Evolutionary conservation across 306 rosid species (phyloP), one percentile per base, ranked within the genome.

Genomic region (Sindora glabra): DNA sequence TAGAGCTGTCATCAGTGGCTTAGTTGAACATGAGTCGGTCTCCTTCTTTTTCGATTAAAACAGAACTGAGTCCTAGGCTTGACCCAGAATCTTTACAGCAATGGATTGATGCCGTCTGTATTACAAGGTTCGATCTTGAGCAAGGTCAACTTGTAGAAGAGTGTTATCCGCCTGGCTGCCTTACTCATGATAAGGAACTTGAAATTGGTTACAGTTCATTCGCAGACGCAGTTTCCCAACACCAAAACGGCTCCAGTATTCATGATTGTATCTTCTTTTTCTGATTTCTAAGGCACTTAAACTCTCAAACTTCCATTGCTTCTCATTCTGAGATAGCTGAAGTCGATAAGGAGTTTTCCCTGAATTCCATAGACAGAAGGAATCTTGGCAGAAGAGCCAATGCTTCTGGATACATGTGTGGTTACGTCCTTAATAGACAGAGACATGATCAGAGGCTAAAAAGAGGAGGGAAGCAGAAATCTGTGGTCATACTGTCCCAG

Each of bases 381-480:
- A 55, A 62, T 59, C 64, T 65, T 29, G 64, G 55, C 59, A 74
- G 59, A 64, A 69, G 60, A 62, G 55, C 83, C 26, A 33, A 30
- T 49, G 71, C 59, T 75, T 85, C 83, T 2, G 74, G 75, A 29
- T 87, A 78, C 75, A 70, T 90, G 79, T 90, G 87, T 77, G 97
- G 97, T 32, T 90, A 80, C 72, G 97, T 87, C 39, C 87, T 90
- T 61, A 90, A 90, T 60, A 77, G 97, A 65, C 95, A 87, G 83
- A 83, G 97, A 77, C 97, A 90, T 17, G 97, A 90, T 49, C 96
- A 90, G 81, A 85, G 97, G 74, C 65, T 90, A 23, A 87, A 82
- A 71, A 83, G 97, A 13, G 97, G 97, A n/a, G 97, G 97, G 32
- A 96, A 90, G 68, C 97, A 90, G 75, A 90, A 90, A 62, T 90